Conservation (phyloP, 208 protist genomes). For the Trypanosoma melophagium region DNA sequence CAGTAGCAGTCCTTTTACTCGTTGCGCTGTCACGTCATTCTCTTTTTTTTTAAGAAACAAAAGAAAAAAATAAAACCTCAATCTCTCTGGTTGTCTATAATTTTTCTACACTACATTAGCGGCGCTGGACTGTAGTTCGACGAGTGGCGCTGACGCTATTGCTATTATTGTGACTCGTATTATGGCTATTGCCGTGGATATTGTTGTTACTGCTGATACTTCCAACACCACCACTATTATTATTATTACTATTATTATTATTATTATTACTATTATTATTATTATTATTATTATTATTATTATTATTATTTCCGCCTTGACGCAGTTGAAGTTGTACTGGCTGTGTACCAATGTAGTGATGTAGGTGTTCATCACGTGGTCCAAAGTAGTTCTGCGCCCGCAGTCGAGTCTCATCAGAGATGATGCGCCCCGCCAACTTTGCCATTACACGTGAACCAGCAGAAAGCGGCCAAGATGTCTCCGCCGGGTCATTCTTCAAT, state of each 20-base stretch:
- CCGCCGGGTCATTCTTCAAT: conserved; percentile 23
- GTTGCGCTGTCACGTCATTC: conserved; percentile 29
- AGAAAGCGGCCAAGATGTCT: conserved; percentile 17
- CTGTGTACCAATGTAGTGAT: conserved; percentile 24
- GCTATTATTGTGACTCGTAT: neutral
- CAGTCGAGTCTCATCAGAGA: conserved; percentile 59
- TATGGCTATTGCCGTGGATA: conserved; percentile 13
- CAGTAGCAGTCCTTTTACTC: neutral
- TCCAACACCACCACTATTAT: neutral
- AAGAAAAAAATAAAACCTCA: neutral
- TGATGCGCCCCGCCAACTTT: conserved; percentile 45
- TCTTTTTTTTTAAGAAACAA: conserved; percentile 7
- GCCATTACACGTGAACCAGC: conserved; percentile 37
- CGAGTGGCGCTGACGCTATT: neutral
- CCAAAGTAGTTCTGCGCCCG: conserved; percentile 31
- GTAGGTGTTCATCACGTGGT: conserved; percentile 14
- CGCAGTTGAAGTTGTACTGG: neutral
- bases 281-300: neutral
- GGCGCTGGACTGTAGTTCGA: neutral
- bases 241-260: neutral
- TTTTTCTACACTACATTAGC: too few species aligned
- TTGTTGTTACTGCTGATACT: conserved; percentile 23
- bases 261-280: neutral
- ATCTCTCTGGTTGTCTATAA: too few species aligned
- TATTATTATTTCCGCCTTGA: neutral